Evolutionary conservation across 805 yeast species (phyloP), one percentile per base, ranked within the genome.

Genomic region (Diddensiella transvaalensis): DNA sequence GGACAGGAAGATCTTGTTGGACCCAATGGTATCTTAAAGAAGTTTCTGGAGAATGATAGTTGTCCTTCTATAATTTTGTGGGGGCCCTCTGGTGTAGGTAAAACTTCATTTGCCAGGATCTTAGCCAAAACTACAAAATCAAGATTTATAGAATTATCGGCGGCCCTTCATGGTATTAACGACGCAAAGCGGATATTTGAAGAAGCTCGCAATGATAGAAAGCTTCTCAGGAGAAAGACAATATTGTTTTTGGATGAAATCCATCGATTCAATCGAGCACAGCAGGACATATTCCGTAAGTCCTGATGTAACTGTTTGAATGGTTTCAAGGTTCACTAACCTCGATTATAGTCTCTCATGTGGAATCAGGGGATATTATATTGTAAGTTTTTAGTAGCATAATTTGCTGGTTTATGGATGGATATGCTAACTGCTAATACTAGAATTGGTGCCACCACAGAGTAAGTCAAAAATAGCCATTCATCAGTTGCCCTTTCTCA

Each of bases 61-160:
- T 55, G 68, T 4, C 97, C 97, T 1, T 88, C 96, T 0, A 75
- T 93, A 80, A 80, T 93, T 1, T 68, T 93, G 3, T 85, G 93
- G 86, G 99, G 99, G 0, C 96, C 96, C 0, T 95, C 97, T 1
- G 99, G 99, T 0, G 90, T 88, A 91, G 93, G 73, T 0, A 93
- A 93, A 62, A 93, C 99, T 0, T 84, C 96, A 0, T 62, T 93
- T 22, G 93, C 95, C 0, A 65, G 85, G n/a, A 75, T 83, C 30
- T 66, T 85, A n/a, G 82, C 89, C 0, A 60, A 67, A 21, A 42
- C 48, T 15, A 52, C 59, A 2, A 49, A 53, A 39, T 71, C 80
- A 40, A 71, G 82, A 40, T 82, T 88, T 61, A 74, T 86, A 2
- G 97, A 90, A 64, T 69, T 89, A 39, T 86, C 95, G 47, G 98